phyloP scores from a whole-genome alignment of 2,329 filamentous ascomycete species.

The Ophiocordyceps camponoti-leonardi region DNA sequence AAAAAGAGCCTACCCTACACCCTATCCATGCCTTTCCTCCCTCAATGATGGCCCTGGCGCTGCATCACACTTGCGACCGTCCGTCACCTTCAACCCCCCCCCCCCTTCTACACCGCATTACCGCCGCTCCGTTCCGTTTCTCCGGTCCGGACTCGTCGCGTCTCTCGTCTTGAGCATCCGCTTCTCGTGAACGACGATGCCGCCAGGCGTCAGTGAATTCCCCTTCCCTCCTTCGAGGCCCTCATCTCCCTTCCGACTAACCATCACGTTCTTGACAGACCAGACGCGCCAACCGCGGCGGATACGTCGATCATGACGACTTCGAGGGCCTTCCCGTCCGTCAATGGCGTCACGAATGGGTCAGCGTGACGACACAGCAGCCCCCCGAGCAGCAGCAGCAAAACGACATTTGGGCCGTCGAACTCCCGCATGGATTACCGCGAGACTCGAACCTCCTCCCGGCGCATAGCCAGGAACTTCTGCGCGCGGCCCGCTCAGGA shows the following conservation, averaged over 20 bases:
- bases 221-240: not conserved
- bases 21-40: no score
- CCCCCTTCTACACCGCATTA: no score
- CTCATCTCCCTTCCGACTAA: constrained; percentile 1
- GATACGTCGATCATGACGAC: constrained; percentile 42
- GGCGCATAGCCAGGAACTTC: constrained; percentile 63
- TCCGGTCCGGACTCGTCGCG: not conserved
- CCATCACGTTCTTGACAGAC: constrained; percentile 21
- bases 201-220: constrained; percentile 1
- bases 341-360: constrained; percentile 66
- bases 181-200: not conserved
- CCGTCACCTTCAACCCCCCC: no score
- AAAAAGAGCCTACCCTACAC: no score
- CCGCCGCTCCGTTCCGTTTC: no score
- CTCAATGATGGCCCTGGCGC: no score
- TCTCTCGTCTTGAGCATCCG: not conserved
- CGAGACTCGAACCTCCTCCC: constrained; percentile 66
- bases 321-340: constrained; percentile 67
- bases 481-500: constrained; percentile 66
- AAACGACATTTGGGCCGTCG: constrained; percentile 54
- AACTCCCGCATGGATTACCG: constrained; percentile 67
- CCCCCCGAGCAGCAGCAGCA: constrained; percentile 45
- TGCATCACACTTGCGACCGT: no score
- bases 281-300: constrained; percentile 37
- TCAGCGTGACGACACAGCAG: constrained; percentile 49